Conservation (phyloP, 139 green algal genomes). For the Pleodorina starrii region DNA sequence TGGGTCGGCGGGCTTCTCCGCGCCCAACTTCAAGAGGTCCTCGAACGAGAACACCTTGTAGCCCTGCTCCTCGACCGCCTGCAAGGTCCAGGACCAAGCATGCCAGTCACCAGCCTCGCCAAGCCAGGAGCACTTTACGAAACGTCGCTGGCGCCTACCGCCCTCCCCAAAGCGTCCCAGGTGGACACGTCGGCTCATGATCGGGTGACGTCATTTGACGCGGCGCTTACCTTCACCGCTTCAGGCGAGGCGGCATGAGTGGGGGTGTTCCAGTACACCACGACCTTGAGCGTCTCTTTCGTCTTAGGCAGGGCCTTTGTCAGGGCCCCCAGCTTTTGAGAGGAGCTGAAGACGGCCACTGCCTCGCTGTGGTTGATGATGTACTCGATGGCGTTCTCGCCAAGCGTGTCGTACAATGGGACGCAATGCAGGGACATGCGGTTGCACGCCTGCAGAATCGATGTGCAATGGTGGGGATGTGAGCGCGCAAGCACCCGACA, state of each 20-base stretch:
- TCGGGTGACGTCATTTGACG: too few relatives aligned
- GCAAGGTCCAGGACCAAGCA: too few relatives aligned
- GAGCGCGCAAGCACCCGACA: too few relatives aligned
- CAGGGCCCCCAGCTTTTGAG: slow-evolving; percentile 79
- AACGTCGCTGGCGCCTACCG: too few relatives aligned
- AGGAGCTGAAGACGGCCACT: slow-evolving; percentile 67
- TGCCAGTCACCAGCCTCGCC: too few relatives aligned
- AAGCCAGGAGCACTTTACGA: too few relatives aligned
- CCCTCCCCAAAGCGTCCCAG: too few relatives aligned
- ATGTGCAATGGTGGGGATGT: too few relatives aligned
- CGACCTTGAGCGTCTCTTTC: slow-evolving; percentile 69
- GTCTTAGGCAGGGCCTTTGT: slow-evolving; percentile 74
- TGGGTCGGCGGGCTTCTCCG: slow-evolving; percentile 54
- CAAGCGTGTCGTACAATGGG: slow-evolving; percentile 96
- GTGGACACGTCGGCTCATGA: too few relatives aligned
- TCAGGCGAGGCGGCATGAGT: too few relatives aligned
- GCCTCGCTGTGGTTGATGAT: slow-evolving; percentile 89
- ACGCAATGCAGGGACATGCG: slow-evolving; percentile 87
- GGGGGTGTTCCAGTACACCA: slow-evolving; percentile 87
- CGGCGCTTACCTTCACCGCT: slow-evolving; percentile 59
- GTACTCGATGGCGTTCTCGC: slow-evolving; percentile 94
- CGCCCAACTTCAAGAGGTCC: slow-evolving; percentile 76
- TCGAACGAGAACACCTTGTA: slow-evolving; percentile 71
- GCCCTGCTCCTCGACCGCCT: slow-evolving; percentile 62
- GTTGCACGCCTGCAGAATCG: slow-evolving; percentile 93